A percentile compares a stretch with the other conserved stretches of the same genome.
Evolutionary conservation across 768 basidiomycete genomes (phyloP).

Genomic region (Hydnomerulius pinastri): DNA sequence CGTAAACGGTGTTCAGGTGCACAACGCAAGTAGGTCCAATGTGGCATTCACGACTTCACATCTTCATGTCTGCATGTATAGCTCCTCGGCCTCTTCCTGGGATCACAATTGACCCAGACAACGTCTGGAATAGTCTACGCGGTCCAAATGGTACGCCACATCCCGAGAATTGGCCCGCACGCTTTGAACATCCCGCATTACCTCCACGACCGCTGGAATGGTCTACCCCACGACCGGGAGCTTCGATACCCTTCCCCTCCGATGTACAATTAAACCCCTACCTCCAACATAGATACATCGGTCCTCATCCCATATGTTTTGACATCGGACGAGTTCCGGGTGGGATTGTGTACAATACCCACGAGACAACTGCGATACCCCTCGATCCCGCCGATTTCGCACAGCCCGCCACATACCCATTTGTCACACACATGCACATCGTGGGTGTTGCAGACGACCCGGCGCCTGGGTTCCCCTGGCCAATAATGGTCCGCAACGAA

Average conservation of each 20-base stretch:
- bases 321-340: conserved; percentile 39
- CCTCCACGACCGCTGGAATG: conserved; percentile 52
- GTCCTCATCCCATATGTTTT: conserved; percentile 48
- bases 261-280: conserved; percentile 59
- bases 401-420: conserved; percentile 69
- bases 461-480: conserved; percentile 54
- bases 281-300: conserved; percentile 45
- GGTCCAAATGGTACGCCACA: conserved; percentile 26
- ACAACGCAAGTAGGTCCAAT: conserved; percentile 45
- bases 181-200: conserved; percentile 47
- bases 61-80: conserved; percentile 16
- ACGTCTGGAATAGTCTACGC: conserved; percentile 35
- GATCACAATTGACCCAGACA: conserved; percentile 31
- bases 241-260: conserved; percentile 43
- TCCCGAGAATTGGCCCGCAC: conserved; percentile 52
- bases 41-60: background rate
- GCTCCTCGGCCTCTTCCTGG: conserved; percentile 22
- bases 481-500: conserved; percentile 48
- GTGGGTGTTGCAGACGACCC: conserved; percentile 53
- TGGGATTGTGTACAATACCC: conserved; percentile 31
- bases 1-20: conserved; percentile 39
- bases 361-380: conserved; percentile 28
- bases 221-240: conserved; percentile 38
- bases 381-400: conserved; percentile 39
- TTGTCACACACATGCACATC: conserved; percentile 58